Conservation (phyloP, 1,139 yeast genomes). For the Pichia sp. region DNA sequence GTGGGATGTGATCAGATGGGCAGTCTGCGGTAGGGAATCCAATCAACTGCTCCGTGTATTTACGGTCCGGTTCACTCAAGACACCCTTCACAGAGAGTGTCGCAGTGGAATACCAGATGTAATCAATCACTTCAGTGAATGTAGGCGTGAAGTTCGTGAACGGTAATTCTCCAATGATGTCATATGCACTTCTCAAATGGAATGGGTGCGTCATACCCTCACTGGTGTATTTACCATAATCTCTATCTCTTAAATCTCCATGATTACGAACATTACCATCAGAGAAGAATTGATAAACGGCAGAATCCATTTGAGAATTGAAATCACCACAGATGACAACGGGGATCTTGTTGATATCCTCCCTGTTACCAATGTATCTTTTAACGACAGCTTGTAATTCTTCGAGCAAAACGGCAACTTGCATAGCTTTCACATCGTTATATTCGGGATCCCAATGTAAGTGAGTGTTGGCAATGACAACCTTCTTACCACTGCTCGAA, state of each 20-base stretch:
- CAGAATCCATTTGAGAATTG: constrained; percentile 80
- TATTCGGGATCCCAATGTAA: constrained; percentile 98
- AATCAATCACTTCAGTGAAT: constrained; percentile 90
- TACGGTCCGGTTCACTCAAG: constrained; percentile 75
- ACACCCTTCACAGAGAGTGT: constrained; percentile 76
- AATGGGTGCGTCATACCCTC: constrained; percentile 82
- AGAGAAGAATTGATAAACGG: constrained; percentile 85
- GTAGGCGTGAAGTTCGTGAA: constrained; percentile 93
- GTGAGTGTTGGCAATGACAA: constrained; percentile 84
- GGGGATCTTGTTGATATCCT: constrained; percentile 47
- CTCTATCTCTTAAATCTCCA: constrained; percentile 75
- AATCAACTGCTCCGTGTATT: constrained; percentile 66
- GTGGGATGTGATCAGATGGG: constrained; percentile 92
- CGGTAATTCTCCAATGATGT: constrained; percentile 79
- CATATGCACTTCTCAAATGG: constrained; percentile 80
- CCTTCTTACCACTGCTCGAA: constrained; percentile 58
- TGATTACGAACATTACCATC: constrained; percentile 72
- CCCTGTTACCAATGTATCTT: constrained; percentile 31
- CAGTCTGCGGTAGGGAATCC: constrained; percentile 93
- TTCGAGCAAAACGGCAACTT: constrained; percentile 85
- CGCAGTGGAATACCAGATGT: constrained; percentile 87
- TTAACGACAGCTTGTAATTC: constrained; percentile 64
- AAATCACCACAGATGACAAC: constrained; percentile 91
- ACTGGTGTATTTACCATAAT: constrained; percentile 86
- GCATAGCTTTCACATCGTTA: constrained; percentile 94